A percentile compares a stretch with the other conserved stretches of the same genome.
Conservation (phyloP, 495 filamentous ascomycete genomes). For the Pseudomonodictys pantanalensis region DNA sequence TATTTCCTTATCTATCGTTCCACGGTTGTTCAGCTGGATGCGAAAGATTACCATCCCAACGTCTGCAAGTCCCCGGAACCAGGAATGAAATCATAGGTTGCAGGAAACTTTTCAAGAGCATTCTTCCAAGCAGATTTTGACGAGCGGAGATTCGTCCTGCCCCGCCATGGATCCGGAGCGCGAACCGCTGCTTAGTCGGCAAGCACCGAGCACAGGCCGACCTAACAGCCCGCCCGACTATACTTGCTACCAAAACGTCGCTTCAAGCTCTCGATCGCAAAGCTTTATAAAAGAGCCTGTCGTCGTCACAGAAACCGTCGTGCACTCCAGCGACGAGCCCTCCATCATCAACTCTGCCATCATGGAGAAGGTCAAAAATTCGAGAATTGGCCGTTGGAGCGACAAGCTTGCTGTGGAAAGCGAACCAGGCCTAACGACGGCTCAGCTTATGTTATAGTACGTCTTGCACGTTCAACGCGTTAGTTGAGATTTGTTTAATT, state of each 20-base stretch:
- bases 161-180: not conserved
- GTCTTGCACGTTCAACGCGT: not conserved
- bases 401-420: conserved; percentile 64
- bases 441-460: conserved; percentile 76
- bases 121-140: not conserved
- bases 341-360: conserved; percentile 20
- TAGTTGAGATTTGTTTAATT: no score
- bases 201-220: not conserved
- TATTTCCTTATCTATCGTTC: no score
- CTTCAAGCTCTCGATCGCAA: not conserved
- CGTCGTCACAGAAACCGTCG: conserved; percentile 9
- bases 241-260: not conserved
- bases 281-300: conserved; percentile 7
- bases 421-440: conserved; percentile 76
- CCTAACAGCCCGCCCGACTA: not conserved
- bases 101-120: no score
- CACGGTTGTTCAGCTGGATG: no score
- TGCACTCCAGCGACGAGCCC: conserved; percentile 21
- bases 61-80: no score
- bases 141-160: not conserved
- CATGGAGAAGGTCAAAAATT: conserved; percentile 42
- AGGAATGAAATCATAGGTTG: no score
- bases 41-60: no score
- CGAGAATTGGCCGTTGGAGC: conserved; percentile 31
- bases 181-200: not conserved